Conservation (phyloP, 306 rosid genomes). For the Fragaria iinumae region DNA sequence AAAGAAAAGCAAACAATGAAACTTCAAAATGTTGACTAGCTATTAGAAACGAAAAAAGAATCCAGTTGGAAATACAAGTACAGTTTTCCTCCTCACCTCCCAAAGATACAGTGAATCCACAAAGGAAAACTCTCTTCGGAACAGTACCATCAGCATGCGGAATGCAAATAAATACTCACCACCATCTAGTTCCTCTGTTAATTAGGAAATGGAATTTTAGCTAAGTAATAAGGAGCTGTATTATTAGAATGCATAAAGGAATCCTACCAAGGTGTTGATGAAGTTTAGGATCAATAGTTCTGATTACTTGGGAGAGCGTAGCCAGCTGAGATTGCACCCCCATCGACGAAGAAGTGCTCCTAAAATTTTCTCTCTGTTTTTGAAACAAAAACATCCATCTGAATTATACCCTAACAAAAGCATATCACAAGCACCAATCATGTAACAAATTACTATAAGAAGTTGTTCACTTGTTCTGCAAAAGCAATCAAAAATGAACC, state of each 20-base stretch:
- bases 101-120: slow-evolving; percentile 89
- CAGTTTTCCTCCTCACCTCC: slow-evolving; percentile 65
- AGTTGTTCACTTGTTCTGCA: background rate
- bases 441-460: slow-evolving; percentile 6
- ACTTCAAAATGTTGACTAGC: slow-evolving; percentile 22
- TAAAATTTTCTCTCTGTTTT: slow-evolving; percentile 85
- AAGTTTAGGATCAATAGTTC: slow-evolving; percentile 84
- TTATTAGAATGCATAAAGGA: background rate
- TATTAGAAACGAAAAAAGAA: slow-evolving; percentile 12
- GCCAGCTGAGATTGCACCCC: slow-evolving; percentile 93
- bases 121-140: slow-evolving; percentile 93
- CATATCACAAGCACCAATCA: slow-evolving; percentile 16
- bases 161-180: slow-evolving; percentile 95
- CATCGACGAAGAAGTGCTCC: slow-evolving; percentile 63
- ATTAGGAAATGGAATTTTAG: slow-evolving; percentile 28
- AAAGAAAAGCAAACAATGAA: slow-evolving; percentile 25
- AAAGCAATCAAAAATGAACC: background rate
- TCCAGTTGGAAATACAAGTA: background rate
- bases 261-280: slow-evolving; percentile 91
- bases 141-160: slow-evolving; percentile 98
- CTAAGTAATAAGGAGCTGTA: background rate
- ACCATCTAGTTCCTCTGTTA: slow-evolving; percentile 92
- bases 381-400: slow-evolving; percentile 32
- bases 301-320: slow-evolving; percentile 89
- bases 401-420: slow-evolving; percentile 24